These are phyloP conservation scores for Dryas integrifolia DNA, from an alignment of 331 rosid species.

Conservation along the genomic window DNA sequence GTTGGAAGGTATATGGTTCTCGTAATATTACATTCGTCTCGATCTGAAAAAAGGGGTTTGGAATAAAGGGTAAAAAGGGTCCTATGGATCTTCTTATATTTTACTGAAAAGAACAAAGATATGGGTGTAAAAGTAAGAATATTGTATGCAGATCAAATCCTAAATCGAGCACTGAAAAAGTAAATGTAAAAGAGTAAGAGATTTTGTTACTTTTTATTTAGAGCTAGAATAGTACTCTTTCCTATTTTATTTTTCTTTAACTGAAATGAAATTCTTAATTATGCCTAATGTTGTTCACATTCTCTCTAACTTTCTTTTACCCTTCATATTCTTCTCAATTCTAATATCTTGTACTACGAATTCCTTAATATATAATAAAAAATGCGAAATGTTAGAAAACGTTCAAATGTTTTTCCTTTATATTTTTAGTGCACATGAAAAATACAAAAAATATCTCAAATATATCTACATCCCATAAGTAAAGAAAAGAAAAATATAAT, in stretches of 20 bases:
- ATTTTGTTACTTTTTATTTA: conserved; percentile 6
- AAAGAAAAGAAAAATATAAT: neutral
- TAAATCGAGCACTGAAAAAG: conserved; percentile 11
- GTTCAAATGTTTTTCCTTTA: too few species aligned
- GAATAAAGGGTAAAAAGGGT: conserved; percentile 19
- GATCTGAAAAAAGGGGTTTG: conserved; percentile 19
- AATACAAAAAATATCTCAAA: too few species aligned
- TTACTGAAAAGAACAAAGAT: conserved; percentile 15
- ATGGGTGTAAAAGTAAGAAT: conserved; percentile 33
- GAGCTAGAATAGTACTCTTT: neutral
- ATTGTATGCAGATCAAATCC: conserved; percentile 22
- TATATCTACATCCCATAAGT: too few species aligned
- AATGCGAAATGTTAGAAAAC: too few species aligned
- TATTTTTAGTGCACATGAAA: too few species aligned
- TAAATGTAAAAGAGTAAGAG: conserved; percentile 1
- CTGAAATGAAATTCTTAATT: neutral
- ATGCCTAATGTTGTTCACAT: too few species aligned
- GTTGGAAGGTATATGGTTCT: conserved; percentile 18
- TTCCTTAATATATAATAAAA: too few species aligned
- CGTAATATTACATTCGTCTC: conserved; percentile 5
- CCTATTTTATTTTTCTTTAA: neutral
- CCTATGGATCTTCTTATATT: conserved; percentile 6
- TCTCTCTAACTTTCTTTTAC: too few species aligned
- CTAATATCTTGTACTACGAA: too few species aligned
- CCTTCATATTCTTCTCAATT: too few species aligned